Evolutionary conservation across 1,139 yeast species (phyloP).

Genomic region (Blastobotrys capitulatus): DNA sequence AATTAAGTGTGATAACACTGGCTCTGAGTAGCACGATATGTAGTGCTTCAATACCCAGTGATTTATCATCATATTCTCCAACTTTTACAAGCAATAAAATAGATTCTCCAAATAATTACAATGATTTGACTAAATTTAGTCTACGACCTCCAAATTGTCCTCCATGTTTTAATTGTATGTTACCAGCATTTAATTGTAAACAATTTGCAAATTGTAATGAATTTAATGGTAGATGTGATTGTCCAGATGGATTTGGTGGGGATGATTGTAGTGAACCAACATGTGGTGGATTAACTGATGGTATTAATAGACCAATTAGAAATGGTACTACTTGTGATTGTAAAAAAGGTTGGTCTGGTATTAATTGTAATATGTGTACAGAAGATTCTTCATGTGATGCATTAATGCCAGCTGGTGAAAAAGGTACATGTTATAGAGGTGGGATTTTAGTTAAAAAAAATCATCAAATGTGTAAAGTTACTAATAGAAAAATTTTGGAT

Average conservation of each 20-base stretch:
- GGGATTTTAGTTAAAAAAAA: constrained; percentile 78
- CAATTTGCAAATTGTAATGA: constrained; percentile 85
- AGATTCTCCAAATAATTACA: background rate
- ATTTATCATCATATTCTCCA: background rate
- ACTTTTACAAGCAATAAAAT: too few relatives aligned
- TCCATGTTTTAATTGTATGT: constrained; percentile 76
- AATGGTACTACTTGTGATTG: constrained; percentile 59
- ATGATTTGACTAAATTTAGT: background rate
- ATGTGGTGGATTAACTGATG: constrained; percentile 76
- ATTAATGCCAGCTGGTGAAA: constrained; percentile 80
- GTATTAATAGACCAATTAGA: constrained; percentile 57
- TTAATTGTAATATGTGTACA: constrained; percentile 81
- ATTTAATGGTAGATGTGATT: constrained; percentile 86
- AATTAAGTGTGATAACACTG: background rate
- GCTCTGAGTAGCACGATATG: background rate
- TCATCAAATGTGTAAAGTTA: constrained; percentile 92
- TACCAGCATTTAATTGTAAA: constrained; percentile 84
- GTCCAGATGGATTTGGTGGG: constrained; percentile 91
- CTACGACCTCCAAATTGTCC: constrained; percentile 26
- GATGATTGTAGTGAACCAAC: constrained; percentile 84
- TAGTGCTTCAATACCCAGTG: background rate
- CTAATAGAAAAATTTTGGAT: constrained; percentile 73
- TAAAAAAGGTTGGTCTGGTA: constrained; percentile 84
- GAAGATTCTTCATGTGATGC: constrained; percentile 71
- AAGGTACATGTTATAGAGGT: constrained; percentile 86